Evolutionary conservation across 2,329 filamentous ascomycete genomes (phyloP), one percentile per base, ranked within the genome.

Genomic region (Pyrenochaeta sp.): DNA sequence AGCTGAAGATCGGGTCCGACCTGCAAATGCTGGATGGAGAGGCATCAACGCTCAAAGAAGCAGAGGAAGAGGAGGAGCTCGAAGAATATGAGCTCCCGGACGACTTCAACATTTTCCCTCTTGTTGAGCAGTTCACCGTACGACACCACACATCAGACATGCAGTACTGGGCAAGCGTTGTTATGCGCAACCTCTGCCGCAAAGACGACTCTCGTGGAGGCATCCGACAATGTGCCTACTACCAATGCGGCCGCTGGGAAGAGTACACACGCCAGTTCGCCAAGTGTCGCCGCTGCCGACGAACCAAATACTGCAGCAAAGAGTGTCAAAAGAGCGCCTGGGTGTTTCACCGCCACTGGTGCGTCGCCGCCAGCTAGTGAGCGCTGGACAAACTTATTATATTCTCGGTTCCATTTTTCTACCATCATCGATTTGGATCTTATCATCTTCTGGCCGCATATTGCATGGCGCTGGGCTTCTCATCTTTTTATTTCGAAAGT

Each of bases 301-400:
- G 95, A 65, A 99, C 95, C 61, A 99, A 99, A 79, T 97, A 97
- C 82, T 99, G 95, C 88, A 97, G 93, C 86, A 99, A 99, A 80
- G 95, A 99, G 79, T 99, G 95, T 80, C 95, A 99, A 81, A 98
- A 98, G 84, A 96, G 92, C 69, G 96, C 95, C 9, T 99, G 95
- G 95, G 93, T 95, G 28, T 98, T 93, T 79, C 95, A 99, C 77
- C 89, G 95, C 60, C 96, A 98, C 80, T 99, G 95, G 95, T 99
- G 95, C 77, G 90, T 95, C 57, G 89, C 90, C 58, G 91, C 91
- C 15, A 85, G 85, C 54, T 76, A 73, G 60, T 59, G 62, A 52
- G 39, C 32, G 39, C 32, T 28, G 50, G 50, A 59, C 45, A 53
- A 52, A 40, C 46, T 42, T 34, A 66, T 55, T 62, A 59, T 57